Conservation (phyloP, 1,284 basidiomycete genomes). For the Ceratobasidium sp. region DNA sequence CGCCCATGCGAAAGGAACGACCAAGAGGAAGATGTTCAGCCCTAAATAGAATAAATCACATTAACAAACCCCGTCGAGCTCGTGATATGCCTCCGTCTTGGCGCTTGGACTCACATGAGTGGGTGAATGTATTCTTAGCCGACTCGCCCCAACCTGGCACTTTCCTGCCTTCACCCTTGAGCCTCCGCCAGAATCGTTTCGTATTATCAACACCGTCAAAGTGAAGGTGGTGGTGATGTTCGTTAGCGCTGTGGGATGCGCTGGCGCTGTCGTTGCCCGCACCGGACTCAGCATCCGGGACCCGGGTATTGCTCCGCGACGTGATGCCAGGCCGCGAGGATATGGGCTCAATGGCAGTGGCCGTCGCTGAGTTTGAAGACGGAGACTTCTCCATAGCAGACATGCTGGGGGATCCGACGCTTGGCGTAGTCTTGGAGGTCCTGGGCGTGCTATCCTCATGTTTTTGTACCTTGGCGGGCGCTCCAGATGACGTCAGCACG, state of each 20-base stretch:
- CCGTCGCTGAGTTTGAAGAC: constrained; percentile 8
- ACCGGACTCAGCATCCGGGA: constrained; percentile 9
- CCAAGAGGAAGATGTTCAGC: constrained; percentile 38
- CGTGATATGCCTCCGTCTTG: too few species aligned
- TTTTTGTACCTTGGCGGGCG: background rate
- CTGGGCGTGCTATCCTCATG: constrained; percentile 5
- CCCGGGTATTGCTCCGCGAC: constrained; percentile 23
- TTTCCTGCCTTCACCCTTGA: constrained; percentile 11
- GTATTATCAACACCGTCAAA: too few species aligned
- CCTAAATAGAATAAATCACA: constrained; percentile 6
- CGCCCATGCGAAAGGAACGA: constrained; percentile 43
- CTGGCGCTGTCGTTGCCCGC: background rate
- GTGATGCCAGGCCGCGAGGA: constrained; percentile 7
- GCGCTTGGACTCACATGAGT: constrained; percentile 30
- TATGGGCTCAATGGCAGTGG: constrained; percentile 13
- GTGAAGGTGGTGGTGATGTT: constrained; percentile 20
- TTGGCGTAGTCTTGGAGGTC: constrained; percentile 29
- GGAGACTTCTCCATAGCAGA: constrained; percentile 1
- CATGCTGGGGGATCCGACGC: background rate
- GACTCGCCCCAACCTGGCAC: constrained; percentile 34
- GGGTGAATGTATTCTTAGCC: constrained; percentile 8
- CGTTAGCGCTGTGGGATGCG: background rate
- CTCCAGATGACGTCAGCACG: constrained; percentile 30
- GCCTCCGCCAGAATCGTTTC: constrained; percentile 23
- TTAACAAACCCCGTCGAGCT: too few species aligned